phyloP scores from a whole-genome alignment of 192 early-diverging fungal genomes.

The Ambispora gerdemannii region DNA sequence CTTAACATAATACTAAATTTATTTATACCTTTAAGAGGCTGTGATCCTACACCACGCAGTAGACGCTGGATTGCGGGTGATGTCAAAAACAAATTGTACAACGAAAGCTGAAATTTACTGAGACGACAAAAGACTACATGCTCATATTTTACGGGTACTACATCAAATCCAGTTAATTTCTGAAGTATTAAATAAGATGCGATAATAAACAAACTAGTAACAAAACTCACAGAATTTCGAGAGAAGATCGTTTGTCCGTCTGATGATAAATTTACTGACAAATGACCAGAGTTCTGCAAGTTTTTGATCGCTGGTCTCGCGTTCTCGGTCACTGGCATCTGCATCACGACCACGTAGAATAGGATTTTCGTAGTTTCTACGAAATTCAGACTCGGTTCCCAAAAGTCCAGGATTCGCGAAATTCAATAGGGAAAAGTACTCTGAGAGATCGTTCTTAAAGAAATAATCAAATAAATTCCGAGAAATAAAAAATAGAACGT shows the following conservation, averaged over 20 bases:
- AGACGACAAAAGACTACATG: constrained; percentile 96
- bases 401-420: constrained; percentile 94
- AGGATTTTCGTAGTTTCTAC: constrained; percentile 89
- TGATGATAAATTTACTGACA: constrained; percentile 95
- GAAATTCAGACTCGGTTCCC: constrained; percentile 84
- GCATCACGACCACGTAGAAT: constrained; percentile 92
- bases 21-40: constrained; percentile 64
- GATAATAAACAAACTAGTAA: neutral
- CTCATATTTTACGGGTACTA: constrained; percentile 95
- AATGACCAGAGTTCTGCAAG: constrained; percentile 79
- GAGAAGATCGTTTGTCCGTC: constrained; percentile 92
- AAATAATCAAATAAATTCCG: constrained; percentile 6
- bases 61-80: constrained; percentile 69
- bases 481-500: neutral
- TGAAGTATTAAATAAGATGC: neutral
- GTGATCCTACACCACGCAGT: constrained; percentile 68
- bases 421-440: constrained; percentile 92
- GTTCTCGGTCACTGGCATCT: constrained; percentile 77
- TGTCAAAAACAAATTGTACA: constrained; percentile 79
- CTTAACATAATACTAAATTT: neutral
- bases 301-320: constrained; percentile 75
- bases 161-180: neutral
- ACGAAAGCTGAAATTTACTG: constrained; percentile 65
- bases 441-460: constrained; percentile 79
- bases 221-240: constrained; percentile 85